Conservation (phyloP, 2,329 filamentous ascomycete species). For the Dactylonectria macrodidyma region DNA sequence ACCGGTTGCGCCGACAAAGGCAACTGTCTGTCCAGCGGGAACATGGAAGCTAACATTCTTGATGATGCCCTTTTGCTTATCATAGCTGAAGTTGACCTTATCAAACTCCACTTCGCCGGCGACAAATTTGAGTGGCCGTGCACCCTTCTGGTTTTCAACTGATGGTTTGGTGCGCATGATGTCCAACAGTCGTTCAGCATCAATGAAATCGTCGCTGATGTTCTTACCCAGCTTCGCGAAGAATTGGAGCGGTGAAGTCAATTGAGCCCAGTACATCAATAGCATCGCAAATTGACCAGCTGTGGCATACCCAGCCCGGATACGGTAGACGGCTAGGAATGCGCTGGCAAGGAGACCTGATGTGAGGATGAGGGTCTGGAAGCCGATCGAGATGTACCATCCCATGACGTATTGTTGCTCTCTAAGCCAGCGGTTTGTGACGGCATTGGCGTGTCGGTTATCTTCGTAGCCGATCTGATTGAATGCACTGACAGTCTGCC, state of each 20-base stretch:
- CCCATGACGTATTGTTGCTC: conserved; percentile 57
- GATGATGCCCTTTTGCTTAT: conserved; percentile 71
- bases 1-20: conserved; percentile 73
- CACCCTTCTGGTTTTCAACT: conserved; percentile 66
- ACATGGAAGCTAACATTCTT: conserved; percentile 67
- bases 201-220: conserved; percentile 70
- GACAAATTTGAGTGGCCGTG: conserved; percentile 64
- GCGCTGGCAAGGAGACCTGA: conserved; percentile 77
- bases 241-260: conserved; percentile 80
- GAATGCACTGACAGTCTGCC: conserved; percentile 73
- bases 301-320: conserved; percentile 72
- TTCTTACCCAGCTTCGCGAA: conserved; percentile 72
- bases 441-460: conserved; percentile 66
- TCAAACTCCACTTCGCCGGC: conserved; percentile 70
- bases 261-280: conserved; percentile 81
- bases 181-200: conserved; percentile 70
- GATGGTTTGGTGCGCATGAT: conserved; percentile 72
- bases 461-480: conserved; percentile 72
- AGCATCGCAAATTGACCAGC: conserved; percentile 80
- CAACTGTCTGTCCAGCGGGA: conserved; percentile 67
- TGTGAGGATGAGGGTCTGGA: conserved; percentile 75
- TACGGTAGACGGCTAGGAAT: conserved; percentile 75
- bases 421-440: conserved; percentile 57
- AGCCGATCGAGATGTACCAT: conserved; percentile 67
- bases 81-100: conserved; percentile 71